Conservation (phyloP, 2,329 filamentous ascomycete genomes). For the Curvularia sp. region DNA sequence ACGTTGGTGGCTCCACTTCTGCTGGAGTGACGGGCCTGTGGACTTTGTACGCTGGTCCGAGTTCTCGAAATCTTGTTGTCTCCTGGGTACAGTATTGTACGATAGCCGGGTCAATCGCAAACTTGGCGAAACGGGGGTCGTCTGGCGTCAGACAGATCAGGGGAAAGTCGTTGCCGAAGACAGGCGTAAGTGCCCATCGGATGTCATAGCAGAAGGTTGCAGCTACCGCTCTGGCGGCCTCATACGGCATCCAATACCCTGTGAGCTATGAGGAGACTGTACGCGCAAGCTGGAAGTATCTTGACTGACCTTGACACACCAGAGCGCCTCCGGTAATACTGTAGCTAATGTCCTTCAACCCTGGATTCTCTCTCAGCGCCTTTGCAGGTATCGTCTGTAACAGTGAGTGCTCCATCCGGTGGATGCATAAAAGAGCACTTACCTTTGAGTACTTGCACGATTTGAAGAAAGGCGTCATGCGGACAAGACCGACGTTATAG, state of each 20-base stretch:
- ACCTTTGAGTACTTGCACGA: conserved; percentile 88
- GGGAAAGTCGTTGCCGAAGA: conserved; percentile 87
- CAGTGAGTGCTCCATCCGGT: conserved; percentile 20
- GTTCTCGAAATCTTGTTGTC: conserved; percentile 47
- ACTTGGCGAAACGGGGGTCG: conserved; percentile 66
- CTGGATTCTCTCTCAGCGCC: conserved; percentile 72
- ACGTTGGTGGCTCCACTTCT: conserved; percentile 18
- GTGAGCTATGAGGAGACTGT: conserved; percentile 16
- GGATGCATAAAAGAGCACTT: conserved; percentile 30
- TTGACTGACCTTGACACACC: conserved; percentile 70
- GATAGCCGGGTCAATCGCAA: conserved; percentile 52
- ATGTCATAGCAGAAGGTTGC: conserved; percentile 89
- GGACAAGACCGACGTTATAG: conserved; percentile 91
- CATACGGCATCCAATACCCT: conserved; percentile 98
- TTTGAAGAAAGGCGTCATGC: conserved; percentile 95
- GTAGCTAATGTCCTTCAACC: conserved; percentile 86
- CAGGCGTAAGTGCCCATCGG: conserved; percentile 82
- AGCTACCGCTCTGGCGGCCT: conserved; percentile 84
- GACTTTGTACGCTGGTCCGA: conserved; percentile 30
- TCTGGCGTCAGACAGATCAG: conserved; percentile 70
- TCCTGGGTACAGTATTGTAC: conserved; percentile 50
- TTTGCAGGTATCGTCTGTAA: conserved; percentile 84
- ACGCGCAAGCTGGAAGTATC: neutral
- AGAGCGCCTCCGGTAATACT: conserved; percentile 95
- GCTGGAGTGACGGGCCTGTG: conserved; percentile 4